phyloP scores from a whole-genome alignment of 371 early-diverging fungal genomes.

The Cokeromyces recurvatus region DNA sequence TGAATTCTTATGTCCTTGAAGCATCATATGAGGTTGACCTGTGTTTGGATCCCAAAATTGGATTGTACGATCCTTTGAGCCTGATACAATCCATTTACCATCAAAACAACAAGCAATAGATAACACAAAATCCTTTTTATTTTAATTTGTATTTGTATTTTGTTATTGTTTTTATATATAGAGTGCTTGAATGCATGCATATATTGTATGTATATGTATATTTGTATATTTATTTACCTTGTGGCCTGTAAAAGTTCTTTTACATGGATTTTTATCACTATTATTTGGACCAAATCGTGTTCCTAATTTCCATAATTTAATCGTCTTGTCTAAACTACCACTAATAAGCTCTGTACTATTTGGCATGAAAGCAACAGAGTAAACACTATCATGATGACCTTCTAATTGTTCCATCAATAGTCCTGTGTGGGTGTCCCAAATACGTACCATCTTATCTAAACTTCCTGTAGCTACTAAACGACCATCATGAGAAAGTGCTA shows the following conservation, averaged over 20 bases:
- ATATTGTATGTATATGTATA: too few relatives aligned
- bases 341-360: constrained; percentile 87
- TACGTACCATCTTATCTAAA: constrained; percentile 82
- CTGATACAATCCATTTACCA: constrained; percentile 90
- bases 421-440: constrained; percentile 85
- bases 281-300: constrained; percentile 25
- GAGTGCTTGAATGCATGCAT: too few relatives aligned
- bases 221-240: too few relatives aligned
- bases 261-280: constrained; percentile 39
- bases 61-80: constrained; percentile 91
- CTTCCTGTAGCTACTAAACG: constrained; percentile 74
- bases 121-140: constrained; percentile 86
- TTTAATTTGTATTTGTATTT: too few relatives aligned
- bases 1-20: constrained; percentile 96
- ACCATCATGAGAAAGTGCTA: constrained; percentile 80
- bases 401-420: constrained; percentile 76
- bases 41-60: constrained; percentile 90
- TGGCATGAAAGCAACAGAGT: constrained; percentile 90
- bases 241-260: constrained; percentile 57
- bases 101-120: constrained; percentile 89
- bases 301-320: constrained; percentile 86
- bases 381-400: constrained; percentile 93
- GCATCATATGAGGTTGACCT: constrained; percentile 79
- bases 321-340: constrained; percentile 90
- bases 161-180: too few relatives aligned